Evolutionary conservation across 2,329 filamentous ascomycete species (phyloP), one percentile per base, ranked within the genome.

Genomic region (Colletotrichum trifolii): DNA sequence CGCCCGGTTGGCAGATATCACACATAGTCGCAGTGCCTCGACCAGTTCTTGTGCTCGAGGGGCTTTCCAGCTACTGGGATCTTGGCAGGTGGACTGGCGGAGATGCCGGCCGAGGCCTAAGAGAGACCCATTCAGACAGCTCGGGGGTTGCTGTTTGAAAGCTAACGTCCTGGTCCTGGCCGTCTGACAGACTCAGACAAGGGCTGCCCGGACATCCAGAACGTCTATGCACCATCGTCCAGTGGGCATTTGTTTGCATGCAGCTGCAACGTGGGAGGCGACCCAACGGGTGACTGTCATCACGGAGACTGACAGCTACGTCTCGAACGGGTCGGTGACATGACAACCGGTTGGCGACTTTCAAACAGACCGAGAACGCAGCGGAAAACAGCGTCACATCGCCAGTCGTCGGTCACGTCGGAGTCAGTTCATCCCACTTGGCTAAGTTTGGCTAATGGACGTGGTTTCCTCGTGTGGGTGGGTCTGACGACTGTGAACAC

Each of bases 391-490:
- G 45, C 39, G 50, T 55, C 47, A 11, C 61, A 61, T 48, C 34
- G 47, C 57, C 43, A 36, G 49, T 33, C 48, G 38, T 47, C 53
- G 58, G 59, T 48, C 59, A 66, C 53, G 46, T 66, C 59, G 63
- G 58, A 66, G 59, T 66, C 53, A 57, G 63, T 66, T 66, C 63
- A 66, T 66, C 63, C 63, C 52, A 62, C 63, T 55, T 59, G 56
- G 63, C 58, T 62, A 53, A 62, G 46, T 66, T 66, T 63, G 56
- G 59, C 63, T 53, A 63, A 36, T 42, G 57, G 58, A 62, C 47
- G 63, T 49, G 54, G 63, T 62, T 56, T 63, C 59, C 63, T 63
- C 58, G 58, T 66, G 58, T 66, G 63, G 54, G 63, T 66, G 63
- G 63, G 63, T 66, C 58, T 66, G 53, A 66, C 63, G 63, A 66